Evolutionary conservation across 1,139 yeast genomes (phyloP).

Genomic region (Diutina ranongensis): DNA sequence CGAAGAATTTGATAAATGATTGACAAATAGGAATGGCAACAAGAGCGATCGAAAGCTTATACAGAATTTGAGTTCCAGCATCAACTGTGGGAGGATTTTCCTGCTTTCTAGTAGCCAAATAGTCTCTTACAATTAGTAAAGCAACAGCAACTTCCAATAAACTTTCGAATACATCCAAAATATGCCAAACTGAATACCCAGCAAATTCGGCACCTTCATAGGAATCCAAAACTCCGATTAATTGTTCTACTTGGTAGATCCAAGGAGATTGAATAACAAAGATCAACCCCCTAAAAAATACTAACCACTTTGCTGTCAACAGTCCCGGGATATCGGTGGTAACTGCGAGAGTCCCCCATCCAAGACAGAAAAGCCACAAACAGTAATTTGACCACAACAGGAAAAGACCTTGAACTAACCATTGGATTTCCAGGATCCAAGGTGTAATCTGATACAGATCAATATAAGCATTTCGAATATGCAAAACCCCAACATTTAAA

Average conservation of each 20-base stretch:
- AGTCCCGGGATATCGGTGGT: not conserved
- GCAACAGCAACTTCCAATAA: not conserved
- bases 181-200: not conserved
- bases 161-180: not conserved
- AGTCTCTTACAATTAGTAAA: not conserved
- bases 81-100: not conserved
- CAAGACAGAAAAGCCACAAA: not conserved
- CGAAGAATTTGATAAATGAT: not conserved
- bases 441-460: not conserved
- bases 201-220: not conserved
- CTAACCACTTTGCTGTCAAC: not conserved
- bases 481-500: not conserved
- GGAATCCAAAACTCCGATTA: not conserved
- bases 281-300: not conserved
- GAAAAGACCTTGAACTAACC: not conserved
- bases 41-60: not conserved
- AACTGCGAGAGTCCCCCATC: not conserved
- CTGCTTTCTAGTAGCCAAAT: not conserved
- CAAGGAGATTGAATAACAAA: not conserved
- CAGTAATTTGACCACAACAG: not conserved
- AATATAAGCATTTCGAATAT: not conserved
- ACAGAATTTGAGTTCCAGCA: slow-evolving; percentile 1
- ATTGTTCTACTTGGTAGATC: not conserved
- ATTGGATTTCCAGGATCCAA: not conserved
- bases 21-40: not conserved